These are phyloP conservation scores for Pseudogymnoascus sp. DNA, from an alignment of 2,329 filamentous ascomycete species.

Conservation along the genomic window DNA sequence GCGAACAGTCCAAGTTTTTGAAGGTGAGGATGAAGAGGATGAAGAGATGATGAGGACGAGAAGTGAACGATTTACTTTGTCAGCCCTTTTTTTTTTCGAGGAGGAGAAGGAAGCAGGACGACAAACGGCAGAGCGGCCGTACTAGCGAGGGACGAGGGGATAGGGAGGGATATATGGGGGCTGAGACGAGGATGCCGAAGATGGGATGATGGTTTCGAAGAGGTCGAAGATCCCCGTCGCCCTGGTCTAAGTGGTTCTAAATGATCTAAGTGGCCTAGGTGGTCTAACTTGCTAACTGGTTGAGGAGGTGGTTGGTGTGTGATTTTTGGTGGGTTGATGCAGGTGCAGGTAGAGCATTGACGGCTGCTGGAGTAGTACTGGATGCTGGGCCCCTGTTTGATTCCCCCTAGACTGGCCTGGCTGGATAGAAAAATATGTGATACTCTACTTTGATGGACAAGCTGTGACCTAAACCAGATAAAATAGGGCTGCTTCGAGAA, in stretches of 20 bases:
- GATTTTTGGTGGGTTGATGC: background rate
- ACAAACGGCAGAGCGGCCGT: background rate
- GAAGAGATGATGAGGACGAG: background rate
- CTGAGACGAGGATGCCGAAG: slow-evolving; percentile 8
- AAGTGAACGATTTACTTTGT: background rate
- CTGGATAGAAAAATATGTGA: background rate
- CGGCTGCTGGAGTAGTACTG: background rate
- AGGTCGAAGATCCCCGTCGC: background rate
- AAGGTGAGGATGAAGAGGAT: background rate
- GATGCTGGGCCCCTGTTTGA: background rate
- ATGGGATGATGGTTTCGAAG: slow-evolving; percentile 8
- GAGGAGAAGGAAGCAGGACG: background rate
- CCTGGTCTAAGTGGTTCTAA: background rate
- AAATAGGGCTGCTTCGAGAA: slow-evolving; percentile 3
- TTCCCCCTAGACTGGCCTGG: background rate
- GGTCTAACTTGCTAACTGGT: background rate
- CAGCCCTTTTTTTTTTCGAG: background rate
- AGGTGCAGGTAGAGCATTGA: slow-evolving; percentile 5
- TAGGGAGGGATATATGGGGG: slow-evolving; percentile 1
- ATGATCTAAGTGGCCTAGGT: no score
- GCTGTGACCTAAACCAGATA: background rate
- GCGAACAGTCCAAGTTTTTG: background rate
- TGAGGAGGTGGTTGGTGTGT: background rate
- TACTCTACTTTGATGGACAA: background rate
- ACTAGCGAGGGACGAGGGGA: background rate